A percentile compares a stretch with the other conserved stretches of the same genome.
These are phyloP conservation scores for Pseudogymnoascus sp. DNA, from an alignment of 2,329 filamentous ascomycete genomes.

Conservation along the genomic window DNA sequence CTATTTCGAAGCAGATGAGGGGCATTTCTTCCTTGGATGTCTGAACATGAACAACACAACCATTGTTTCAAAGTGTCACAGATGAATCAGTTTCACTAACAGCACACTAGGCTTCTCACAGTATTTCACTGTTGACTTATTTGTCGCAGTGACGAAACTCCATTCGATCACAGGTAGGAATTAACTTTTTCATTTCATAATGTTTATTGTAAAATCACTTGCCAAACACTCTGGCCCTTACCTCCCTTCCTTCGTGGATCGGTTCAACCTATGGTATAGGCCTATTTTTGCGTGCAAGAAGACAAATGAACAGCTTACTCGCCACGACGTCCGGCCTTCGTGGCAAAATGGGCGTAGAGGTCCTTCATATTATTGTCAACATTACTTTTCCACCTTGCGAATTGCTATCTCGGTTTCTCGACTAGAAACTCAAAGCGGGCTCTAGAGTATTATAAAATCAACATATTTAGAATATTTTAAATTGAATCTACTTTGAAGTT, in stretches of 20 bases:
- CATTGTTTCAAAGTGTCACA: not conserved
- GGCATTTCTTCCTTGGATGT: constrained; percentile 69
- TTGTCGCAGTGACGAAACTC: not conserved
- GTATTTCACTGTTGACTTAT: not conserved
- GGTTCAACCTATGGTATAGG: constrained; percentile 56
- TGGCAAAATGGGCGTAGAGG: constrained; percentile 53
- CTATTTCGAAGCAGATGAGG: constrained; percentile 62
- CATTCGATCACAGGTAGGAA: not conserved
- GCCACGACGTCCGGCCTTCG: constrained; percentile 52
- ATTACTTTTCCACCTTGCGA: constrained; percentile 29
- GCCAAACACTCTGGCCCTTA: constrained; percentile 77
- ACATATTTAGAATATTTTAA: not conserved
- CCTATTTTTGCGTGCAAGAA: constrained; percentile 83
- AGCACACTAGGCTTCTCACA: not conserved
- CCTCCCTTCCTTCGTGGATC: constrained; percentile 41
- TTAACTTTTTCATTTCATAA: not conserved
- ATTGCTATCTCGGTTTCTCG: not conserved
- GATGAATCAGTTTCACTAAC: constrained; percentile 1
- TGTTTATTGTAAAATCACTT: constrained; percentile 36
- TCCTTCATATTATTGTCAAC: constrained; percentile 63
- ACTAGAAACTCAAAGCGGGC: not conserved
- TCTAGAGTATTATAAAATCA: not conserved
- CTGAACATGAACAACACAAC: constrained; percentile 39
- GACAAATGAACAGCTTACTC: constrained; percentile 61
- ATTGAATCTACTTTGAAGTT: not conserved